A percentile compares a stretch with the other conserved stretches of the same genome.
Evolutionary conservation across 2,329 filamentous ascomycete genomes (phyloP).

Genomic region (Chalaropsis thielavioides): DNA sequence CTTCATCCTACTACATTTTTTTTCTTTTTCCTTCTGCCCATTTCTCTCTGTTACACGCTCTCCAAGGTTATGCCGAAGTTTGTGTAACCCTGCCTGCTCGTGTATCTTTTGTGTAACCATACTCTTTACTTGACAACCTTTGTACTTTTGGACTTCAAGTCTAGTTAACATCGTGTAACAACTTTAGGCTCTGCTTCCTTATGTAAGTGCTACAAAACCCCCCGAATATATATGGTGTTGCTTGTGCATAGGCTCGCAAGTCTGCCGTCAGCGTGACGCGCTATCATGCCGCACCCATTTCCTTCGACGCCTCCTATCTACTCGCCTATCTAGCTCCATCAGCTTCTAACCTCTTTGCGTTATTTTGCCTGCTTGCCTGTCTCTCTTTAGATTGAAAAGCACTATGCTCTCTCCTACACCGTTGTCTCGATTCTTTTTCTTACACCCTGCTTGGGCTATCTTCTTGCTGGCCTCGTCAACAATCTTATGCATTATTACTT

Average conservation of each 20-base stretch:
- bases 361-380: no score
- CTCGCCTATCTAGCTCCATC: neutral
- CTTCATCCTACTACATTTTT: neutral
- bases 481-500: constrained; percentile 48
- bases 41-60: no score
- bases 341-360: neutral
- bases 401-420: constrained; percentile 47
- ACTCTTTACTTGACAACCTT: neutral
- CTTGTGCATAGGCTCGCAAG: neutral
- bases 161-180: constrained; percentile 6
- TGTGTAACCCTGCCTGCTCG: no score
- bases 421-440: constrained; percentile 53
- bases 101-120: neutral
- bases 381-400: constrained; percentile 22
- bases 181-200: constrained; percentile 33
- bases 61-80: no score
- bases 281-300: neutral
- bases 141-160: constrained; percentile 9
- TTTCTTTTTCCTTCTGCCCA: neutral
- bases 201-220: constrained; percentile 25
- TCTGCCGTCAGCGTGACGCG: neutral
- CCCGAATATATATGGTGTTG: neutral
- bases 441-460: constrained; percentile 51
- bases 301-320: neutral
- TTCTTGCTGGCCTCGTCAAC: constrained; percentile 47